A percentile compares a stretch with the other conserved stretches of the same genome.
Conservation (phyloP, 225 moss, liverwort and hornwort genomes). For the Thuidium tamariscinum region DNA sequence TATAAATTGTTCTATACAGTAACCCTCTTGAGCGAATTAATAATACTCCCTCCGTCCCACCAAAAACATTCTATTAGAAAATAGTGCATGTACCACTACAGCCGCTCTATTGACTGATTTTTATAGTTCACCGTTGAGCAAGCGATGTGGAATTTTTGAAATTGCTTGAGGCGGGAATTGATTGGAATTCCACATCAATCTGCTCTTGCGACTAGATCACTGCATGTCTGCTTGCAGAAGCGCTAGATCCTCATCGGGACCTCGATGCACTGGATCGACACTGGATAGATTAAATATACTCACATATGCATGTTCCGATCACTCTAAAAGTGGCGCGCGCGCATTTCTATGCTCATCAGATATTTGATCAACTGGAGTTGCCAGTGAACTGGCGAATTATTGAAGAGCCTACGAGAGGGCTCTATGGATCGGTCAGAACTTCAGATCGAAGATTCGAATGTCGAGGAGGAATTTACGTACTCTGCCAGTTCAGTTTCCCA, state of each 20-base stretch:
- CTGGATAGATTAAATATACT: too few species aligned
- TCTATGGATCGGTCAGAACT: background rate
- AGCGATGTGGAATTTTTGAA: background rate
- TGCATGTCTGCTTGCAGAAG: background rate
- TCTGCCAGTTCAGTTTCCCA: background rate
- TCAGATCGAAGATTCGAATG: background rate
- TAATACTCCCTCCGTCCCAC: background rate
- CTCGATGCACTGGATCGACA: background rate
- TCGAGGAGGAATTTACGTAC: background rate
- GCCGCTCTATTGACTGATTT: background rate
- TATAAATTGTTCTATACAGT: background rate
- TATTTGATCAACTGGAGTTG: background rate
- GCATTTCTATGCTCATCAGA: background rate
- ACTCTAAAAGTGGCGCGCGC: background rate
- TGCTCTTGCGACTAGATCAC: background rate
- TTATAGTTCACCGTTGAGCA: background rate
- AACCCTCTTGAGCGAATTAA: background rate
- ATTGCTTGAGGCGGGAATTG: background rate
- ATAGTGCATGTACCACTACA: background rate
- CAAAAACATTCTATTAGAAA: background rate
- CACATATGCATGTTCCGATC: background rate
- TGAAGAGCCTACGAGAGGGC: background rate
- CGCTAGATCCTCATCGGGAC: background rate
- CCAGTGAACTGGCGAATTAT: background rate
- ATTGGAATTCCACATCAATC: background rate